Evolutionary conservation across 768 basidiomycete genomes (phyloP), one percentile per base, ranked within the genome.

Genomic region (Tricholoma terreum): DNA sequence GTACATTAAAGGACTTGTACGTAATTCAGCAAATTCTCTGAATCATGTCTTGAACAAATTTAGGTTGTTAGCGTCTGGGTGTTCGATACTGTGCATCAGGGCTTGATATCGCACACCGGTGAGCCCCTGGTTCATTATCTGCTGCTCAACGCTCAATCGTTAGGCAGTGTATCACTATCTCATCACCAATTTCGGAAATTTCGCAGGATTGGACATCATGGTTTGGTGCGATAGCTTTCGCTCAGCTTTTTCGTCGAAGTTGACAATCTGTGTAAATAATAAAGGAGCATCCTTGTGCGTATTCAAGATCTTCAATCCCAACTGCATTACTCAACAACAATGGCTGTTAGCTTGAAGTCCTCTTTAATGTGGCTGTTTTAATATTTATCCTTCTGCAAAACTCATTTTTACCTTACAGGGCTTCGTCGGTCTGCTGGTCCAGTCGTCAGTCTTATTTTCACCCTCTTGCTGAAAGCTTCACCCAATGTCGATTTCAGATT

Each of bases 341-440:
- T 53, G 15, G 11, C n/a, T 27, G 30, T 48, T 35, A 83, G 82
- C 75, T 81, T 19, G 83, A 84, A 68, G 82, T 84, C 11, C 63
- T 84, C 34, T 83, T 83, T 66, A 84, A 82, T 61, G 83, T 81
- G 60, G 57, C 75, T 62, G 22, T 19, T 19, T 36, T 6, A 35
- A n/a, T 36, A 24, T 10, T 42, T 36, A 9, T 43, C n/a, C 38
- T 43, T 22, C 42, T 15, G 36, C 24, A 54, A 55, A 43, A 42
- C 42, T 11, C 11, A 56, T n/a, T 50, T 19, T 48, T 19, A 24
- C 11, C 36, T 33, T 42, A 10, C 40, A 83, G 82, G 81, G 79
- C 4, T 74, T 83, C 50, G 80, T 81, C 46, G 81, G 81, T 3
- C 64, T 84, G n/a, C 66, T 84, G 15, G 83, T 84, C 4, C 82